Evolutionary conservation across 129 eudicot genomes (phyloP).

Genomic region (Flaveria bidentis): DNA sequence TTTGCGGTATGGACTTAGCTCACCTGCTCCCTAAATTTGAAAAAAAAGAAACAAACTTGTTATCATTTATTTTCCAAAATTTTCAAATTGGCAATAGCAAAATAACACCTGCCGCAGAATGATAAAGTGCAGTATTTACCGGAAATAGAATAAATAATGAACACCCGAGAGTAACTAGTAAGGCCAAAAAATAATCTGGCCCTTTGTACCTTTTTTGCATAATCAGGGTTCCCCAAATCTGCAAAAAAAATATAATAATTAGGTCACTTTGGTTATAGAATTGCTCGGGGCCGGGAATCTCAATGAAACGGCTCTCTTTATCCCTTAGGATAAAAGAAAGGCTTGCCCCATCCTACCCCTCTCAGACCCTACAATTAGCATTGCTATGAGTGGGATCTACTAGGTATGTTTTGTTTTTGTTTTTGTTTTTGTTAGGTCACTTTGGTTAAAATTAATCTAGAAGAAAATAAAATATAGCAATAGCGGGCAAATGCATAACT

Average conservation of each 20-base stretch:
- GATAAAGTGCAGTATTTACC: conserved; percentile 36
- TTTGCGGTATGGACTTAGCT: conserved; percentile 64
- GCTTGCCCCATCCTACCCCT: no score
- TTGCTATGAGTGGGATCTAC: no score
- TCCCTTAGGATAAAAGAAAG: no score
- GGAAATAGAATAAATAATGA: conserved; percentile 72
- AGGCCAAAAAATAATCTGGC: conserved; percentile 69
- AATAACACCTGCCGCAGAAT: background rate
- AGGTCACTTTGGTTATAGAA: background rate
- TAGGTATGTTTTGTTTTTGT: no score
- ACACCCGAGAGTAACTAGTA: conserved; percentile 79
- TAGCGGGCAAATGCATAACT: background rate
- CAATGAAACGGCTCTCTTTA: no score
- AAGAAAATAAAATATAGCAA: background rate
- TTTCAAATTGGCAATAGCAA: conserved; percentile 5
- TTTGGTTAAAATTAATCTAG: background rate
- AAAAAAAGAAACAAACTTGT: background rate
- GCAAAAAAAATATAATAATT: conserved; percentile 23
- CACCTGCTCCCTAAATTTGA: conserved; percentile 59
- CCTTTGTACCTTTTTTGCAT: conserved; percentile 88
- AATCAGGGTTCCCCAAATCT: conserved; percentile 82
- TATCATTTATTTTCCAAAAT: background rate
- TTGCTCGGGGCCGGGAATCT: no score
- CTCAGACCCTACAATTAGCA: no score
- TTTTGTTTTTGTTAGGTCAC: no score